Evolutionary conservation across 352 stramenopile species (phyloP), one percentile per base, ranked within the genome.

Genomic region (Aphanomyces invadans): DNA sequence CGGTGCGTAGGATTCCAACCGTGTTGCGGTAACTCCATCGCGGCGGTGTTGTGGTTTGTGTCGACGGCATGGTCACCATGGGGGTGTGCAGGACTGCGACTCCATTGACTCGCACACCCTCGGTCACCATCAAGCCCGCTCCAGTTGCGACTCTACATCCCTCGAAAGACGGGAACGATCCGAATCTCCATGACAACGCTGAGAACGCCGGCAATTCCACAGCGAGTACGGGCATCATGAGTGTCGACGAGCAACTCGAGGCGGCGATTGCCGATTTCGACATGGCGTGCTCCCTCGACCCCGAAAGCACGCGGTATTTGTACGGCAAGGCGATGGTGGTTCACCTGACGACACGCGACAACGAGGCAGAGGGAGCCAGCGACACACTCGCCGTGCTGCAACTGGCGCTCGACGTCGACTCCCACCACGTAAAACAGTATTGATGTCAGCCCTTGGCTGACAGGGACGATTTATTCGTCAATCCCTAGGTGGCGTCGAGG

Each of bases 281-380:
- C 60, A 88, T 89, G 78, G 83, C 83, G n/a, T 88, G 77, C 68
- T 80, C 71, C 9, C 62, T 89, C 11, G 73, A 71, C 3, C 75
- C 80, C 2, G 78, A 29, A 11, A 65, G 66, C 0, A 65, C 71
- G 31, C 72, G 78, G 29, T 90, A 87, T 25, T 73, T 89, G 44
- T 75, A 87, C 33, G 80, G 80, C 12, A 82, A 90, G 76, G 83
- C 78, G 10, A 90, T 90, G 81, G 86, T 90, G 56, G 76, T 72
- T 23, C 81, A 90, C 60, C 74, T 92, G 10, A 76, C 67, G 5
- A 4, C 21, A 32, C 39, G 28, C 59, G 15, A 15, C 12, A 28
- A 31, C 25, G 45, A 57, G 11, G 21, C 15, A 9, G 19, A 67
- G 33, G 45, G 29, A 65, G 42, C 12, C 44, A 25, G 4, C 11